phyloP scores from a whole-genome alignment of 2,329 filamentous ascomycete species.

The Fusarium cicatricum region DNA sequence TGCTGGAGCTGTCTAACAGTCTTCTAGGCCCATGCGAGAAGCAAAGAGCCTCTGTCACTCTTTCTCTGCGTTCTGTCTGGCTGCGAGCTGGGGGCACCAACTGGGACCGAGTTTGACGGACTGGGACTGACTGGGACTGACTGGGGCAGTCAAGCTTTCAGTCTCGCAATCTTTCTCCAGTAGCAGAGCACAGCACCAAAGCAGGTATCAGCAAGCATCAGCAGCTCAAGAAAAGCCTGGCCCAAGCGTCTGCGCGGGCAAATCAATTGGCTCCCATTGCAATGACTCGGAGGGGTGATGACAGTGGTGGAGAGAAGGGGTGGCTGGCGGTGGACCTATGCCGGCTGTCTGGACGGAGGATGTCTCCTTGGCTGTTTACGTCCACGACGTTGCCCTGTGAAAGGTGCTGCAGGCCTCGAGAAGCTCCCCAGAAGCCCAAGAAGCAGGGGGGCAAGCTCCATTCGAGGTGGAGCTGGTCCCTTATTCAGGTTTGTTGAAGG shows the following conservation, averaged over 20 bases:
- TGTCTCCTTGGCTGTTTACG: conserved; percentile 14
- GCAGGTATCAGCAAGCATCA: conserved; percentile 31
- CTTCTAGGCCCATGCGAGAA: conserved; percentile 38
- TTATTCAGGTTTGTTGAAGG: conserved; percentile 35
- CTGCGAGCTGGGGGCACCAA: conserved; percentile 10
- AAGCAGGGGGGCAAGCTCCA: conserved; percentile 40
- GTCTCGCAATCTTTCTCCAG: conserved; percentile 27
- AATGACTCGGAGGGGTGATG: conserved; percentile 43
- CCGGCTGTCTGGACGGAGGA: conserved; percentile 24
- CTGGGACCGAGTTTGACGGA: conserved; percentile 11
- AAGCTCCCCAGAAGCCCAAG: conserved; percentile 34
- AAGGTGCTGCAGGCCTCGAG: conserved; percentile 34
- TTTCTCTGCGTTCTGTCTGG: conserved; percentile 26
- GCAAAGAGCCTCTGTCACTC: conserved; percentile 30
- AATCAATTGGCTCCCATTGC: conserved; percentile 45
- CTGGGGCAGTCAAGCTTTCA: conserved; percentile 34
- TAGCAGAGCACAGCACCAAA: conserved; percentile 25
- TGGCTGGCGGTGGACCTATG: conserved; percentile 31
- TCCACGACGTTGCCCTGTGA: conserved; percentile 28
- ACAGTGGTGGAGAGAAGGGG: conserved; percentile 31
- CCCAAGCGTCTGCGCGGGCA: conserved; percentile 38
- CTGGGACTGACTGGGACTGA: conserved; percentile 2
- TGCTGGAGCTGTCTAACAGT: conserved; percentile 37
- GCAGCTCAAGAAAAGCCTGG: conserved; percentile 34
- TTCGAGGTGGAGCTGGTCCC: conserved; percentile 37